Percentiles rank a stretch among this genome's conserved stretches.
phyloP scores from a whole-genome alignment of 306 rosid genomes.

The Begonia masoniana region DNA sequence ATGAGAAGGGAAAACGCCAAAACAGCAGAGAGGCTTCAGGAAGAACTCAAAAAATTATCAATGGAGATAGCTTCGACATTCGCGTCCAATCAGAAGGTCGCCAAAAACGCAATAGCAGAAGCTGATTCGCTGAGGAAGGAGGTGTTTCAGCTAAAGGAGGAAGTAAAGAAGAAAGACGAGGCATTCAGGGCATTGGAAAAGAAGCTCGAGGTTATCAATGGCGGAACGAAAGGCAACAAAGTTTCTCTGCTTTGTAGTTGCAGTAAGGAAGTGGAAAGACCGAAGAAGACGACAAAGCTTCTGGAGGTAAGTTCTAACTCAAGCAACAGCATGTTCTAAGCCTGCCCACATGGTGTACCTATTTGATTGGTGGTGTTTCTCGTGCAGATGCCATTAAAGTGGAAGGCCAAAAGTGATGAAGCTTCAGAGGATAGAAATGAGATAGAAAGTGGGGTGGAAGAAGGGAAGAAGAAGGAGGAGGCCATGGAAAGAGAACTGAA shows the following conservation, averaged over 20 bases:
- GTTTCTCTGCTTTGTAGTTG: conserved; percentile 28
- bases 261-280: conserved; percentile 48
- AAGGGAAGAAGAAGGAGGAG: conserved; percentile 51
- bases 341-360: too few relatives aligned
- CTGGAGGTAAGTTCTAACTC: conserved; percentile 56
- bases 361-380: too few relatives aligned
- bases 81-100: conserved; percentile 75
- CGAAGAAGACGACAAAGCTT: conserved; percentile 61
- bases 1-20: conserved; percentile 47
- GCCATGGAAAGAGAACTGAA: conserved; percentile 75
- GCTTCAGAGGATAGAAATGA: conserved; percentile 18
- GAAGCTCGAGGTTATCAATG: conserved; percentile 50
- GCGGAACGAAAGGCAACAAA: conserved; percentile 37
- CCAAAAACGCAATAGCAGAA: conserved; percentile 56
- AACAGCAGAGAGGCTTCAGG: conserved; percentile 86
- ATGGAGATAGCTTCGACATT: conserved; percentile 67
- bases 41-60: conserved; percentile 67
- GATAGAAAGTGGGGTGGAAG: conserved; percentile 28
- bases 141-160: conserved; percentile 45
- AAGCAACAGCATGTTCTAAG: too few relatives aligned
- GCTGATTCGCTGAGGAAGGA: conserved; percentile 62
- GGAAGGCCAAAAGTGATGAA: neutral
- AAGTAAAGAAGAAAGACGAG: conserved; percentile 65
- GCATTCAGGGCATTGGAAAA: conserved; percentile 36
- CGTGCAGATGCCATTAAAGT: too few relatives aligned